phyloP scores from a whole-genome alignment of 345 rosid species.

The Populus ilicifolia region DNA sequence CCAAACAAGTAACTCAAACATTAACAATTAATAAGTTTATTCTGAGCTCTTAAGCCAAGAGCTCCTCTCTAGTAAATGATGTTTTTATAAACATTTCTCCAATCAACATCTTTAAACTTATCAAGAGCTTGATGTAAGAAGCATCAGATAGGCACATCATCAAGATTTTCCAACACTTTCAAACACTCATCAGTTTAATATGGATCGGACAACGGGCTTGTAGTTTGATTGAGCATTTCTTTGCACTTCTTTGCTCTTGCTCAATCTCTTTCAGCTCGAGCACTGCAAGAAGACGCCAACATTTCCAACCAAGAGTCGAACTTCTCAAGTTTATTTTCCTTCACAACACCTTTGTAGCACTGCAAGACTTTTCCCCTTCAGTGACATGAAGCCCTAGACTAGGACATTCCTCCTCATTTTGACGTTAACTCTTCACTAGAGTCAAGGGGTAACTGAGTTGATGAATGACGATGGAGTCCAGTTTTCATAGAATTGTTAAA shows the following conservation, averaged over 20 bases:
- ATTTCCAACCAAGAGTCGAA: background rate
- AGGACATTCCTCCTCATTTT: background rate
- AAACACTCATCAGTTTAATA: background rate
- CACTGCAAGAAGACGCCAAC: background rate
- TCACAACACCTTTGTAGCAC: background rate
- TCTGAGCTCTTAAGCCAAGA: background rate
- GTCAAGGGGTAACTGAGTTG: background rate
- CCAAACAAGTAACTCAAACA: too few relatives aligned
- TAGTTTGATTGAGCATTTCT: background rate
- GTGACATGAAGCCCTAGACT: background rate
- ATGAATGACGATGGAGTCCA: background rate
- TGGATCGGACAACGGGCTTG: background rate
- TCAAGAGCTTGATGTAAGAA: background rate
- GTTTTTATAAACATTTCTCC: background rate
- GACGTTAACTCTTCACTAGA: background rate
- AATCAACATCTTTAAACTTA: background rate
- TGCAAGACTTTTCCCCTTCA: background rate
- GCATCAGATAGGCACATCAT: background rate
- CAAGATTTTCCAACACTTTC: background rate
- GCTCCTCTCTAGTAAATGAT: background rate
- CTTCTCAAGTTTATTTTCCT: background rate
- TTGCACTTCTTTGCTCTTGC: background rate
- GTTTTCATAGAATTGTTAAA: too few relatives aligned
- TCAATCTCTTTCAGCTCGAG: background rate
- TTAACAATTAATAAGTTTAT: too few relatives aligned